Evolutionary conservation across 306 rosid genomes (phyloP).

Genomic region (Acacia crassicarpa): DNA sequence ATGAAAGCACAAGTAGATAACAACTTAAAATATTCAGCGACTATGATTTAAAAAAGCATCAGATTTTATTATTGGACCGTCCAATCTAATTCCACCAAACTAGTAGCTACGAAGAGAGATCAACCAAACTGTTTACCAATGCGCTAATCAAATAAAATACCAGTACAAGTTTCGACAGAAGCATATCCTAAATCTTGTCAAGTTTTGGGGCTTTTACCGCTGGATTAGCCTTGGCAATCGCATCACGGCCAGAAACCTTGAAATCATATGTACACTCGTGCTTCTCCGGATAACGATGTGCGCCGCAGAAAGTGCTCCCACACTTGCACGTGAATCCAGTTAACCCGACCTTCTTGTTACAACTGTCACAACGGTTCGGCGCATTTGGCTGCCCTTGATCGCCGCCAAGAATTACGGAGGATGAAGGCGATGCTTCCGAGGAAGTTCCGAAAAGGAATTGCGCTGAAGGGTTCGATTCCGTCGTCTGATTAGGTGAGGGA

Average conservation of each 20-base stretch:
- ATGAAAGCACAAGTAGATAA: not conserved
- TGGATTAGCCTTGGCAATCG: conserved; percentile 55
- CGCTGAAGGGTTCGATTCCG: not conserved
- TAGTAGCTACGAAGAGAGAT: not conserved
- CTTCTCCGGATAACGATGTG: conserved; percentile 61
- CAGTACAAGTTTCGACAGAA: not conserved
- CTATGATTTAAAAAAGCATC: not conserved
- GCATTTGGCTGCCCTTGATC: conserved; percentile 12
- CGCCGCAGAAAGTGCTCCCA: conserved; percentile 52
- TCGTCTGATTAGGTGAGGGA: not conserved
- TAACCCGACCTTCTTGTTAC: conserved; percentile 55
- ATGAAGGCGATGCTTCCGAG: not conserved
- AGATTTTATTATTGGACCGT: not conserved
- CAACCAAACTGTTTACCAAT: not conserved
- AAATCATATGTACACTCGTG: conserved; percentile 54
- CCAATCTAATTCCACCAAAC: not conserved
- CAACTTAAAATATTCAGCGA: not conserved
- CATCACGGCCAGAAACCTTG: conserved; percentile 44
- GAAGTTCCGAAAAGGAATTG: not conserved
- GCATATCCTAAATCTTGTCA: conserved; percentile 28
- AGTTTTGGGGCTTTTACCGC: conserved; percentile 51
- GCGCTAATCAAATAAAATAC: not conserved
- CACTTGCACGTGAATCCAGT: conserved; percentile 66
- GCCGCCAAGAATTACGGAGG: not conserved
- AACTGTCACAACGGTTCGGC: conserved; percentile 47